These are phyloP conservation scores for Fomitopsis serialis DNA, from an alignment of 768 basidiomycete species.

Conservation along the genomic window DNA sequence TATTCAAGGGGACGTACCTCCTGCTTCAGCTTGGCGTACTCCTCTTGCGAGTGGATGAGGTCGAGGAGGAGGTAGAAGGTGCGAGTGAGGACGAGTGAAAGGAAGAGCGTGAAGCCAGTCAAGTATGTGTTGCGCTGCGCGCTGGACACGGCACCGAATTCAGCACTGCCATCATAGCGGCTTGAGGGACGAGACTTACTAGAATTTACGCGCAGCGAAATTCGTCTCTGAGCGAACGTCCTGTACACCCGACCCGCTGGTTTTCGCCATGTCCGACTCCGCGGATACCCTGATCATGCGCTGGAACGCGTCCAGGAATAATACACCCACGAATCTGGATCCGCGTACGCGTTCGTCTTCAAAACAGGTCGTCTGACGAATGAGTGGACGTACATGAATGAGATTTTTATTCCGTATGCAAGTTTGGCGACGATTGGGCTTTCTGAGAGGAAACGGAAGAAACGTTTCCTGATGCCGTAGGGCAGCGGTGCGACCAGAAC, in stretches of 20 bases:
- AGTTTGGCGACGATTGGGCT: constrained; percentile 73
- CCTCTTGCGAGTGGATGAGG: constrained; percentile 85
- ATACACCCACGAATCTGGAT: constrained; percentile 72
- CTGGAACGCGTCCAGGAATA: constrained; percentile 90
- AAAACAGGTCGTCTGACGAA: neutral
- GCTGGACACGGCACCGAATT: constrained; percentile 30
- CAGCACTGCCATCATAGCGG: neutral
- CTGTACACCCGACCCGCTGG: constrained; percentile 39
- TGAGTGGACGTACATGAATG: constrained; percentile 63
- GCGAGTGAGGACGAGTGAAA: constrained; percentile 90
- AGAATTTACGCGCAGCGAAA: constrained; percentile 90
- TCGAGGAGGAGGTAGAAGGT: constrained; percentile 91
- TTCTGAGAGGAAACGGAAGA: constrained; percentile 71
- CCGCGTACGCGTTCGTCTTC: too few relatives aligned
- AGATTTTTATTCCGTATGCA: constrained; percentile 89
- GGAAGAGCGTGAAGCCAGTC: constrained; percentile 91
- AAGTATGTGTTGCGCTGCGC: constrained; percentile 90
- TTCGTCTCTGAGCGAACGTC: constrained; percentile 82
- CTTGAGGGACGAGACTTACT: constrained; percentile 37
- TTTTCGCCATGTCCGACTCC: constrained; percentile 65
- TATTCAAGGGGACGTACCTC: constrained; percentile 14
- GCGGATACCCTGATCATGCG: constrained; percentile 82
- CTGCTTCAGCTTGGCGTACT: constrained; percentile 79
- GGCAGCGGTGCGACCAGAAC: constrained; percentile 84
- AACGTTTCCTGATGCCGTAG: constrained; percentile 56